A percentile compares a stretch with the other conserved stretches of the same genome.
These are phyloP conservation scores for Populus hybrid DNA, from an alignment of 441 rosid genomes.

Conservation along the genomic window DNA sequence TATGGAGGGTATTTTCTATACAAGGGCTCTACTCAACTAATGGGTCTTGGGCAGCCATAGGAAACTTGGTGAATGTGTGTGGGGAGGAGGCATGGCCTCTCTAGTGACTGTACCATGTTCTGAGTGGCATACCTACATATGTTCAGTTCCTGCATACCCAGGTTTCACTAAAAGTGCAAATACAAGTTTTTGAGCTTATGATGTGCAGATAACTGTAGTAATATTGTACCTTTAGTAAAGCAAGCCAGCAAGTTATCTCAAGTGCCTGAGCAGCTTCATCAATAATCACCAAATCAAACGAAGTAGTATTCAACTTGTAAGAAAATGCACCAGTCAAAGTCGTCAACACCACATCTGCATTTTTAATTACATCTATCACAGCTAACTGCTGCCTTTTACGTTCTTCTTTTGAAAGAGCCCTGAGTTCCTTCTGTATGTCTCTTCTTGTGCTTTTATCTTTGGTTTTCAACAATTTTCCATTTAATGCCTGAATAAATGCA, in stretches of 20 bases:
- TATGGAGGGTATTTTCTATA: too few relatives aligned
- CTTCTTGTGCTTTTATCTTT: constrained; percentile 80
- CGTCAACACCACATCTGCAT: constrained; percentile 75
- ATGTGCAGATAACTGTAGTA: neutral
- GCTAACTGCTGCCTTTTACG: constrained; percentile 96
- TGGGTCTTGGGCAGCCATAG: neutral
- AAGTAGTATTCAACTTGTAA: constrained; percentile 57
- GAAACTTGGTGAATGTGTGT: neutral
- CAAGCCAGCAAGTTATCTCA: constrained; percentile 97
- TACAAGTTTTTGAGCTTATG: neutral
- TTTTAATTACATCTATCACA: constrained; percentile 83
- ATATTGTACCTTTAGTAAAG: constrained; percentile 61
- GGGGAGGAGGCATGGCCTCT: neutral
- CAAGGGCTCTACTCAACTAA: too few relatives aligned
- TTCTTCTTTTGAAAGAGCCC: constrained; percentile 82
- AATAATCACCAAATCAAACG: constrained; percentile 89
- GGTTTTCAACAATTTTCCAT: constrained; percentile 80
- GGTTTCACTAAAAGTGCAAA: constrained; percentile 8
- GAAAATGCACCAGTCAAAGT: constrained; percentile 90
- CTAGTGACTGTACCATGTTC: neutral
- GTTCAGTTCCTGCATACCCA: neutral
- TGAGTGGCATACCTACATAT: neutral
- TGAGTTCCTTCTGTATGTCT: constrained; percentile 84
- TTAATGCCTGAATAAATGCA: constrained; percentile 50
- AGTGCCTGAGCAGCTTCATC: constrained; percentile 99